phyloP scores from a whole-genome alignment of 192 early-diverging fungal genomes.

The Coemansia sp. region DNA sequence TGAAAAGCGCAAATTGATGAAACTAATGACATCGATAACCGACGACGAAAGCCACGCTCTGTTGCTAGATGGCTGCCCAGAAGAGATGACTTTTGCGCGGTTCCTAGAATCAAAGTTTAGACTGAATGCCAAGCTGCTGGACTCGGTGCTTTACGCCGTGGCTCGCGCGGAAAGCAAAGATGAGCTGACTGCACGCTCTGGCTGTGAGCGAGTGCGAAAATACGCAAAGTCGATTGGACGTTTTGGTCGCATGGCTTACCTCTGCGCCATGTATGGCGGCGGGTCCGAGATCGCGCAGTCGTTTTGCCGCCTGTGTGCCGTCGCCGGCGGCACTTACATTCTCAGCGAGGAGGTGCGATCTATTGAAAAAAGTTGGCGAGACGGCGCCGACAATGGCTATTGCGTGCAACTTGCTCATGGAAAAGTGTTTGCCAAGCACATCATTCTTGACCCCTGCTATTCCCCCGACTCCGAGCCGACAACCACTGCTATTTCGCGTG shows the following conservation, averaged over 20 bases:
- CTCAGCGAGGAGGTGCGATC: slow-evolving; percentile 54
- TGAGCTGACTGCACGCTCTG: slow-evolving; percentile 54
- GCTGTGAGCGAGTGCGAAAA: slow-evolving; percentile 59
- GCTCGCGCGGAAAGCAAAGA: slow-evolving; percentile 40
- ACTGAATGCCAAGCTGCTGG: slow-evolving; percentile 58
- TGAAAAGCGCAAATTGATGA: slow-evolving; percentile 91
- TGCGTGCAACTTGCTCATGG: slow-evolving; percentile 22
- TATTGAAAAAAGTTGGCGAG: slow-evolving; percentile 20
- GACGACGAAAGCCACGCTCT: slow-evolving; percentile 31
- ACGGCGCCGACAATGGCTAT: slow-evolving; percentile 22
- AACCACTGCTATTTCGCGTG: slow-evolving; percentile 35
- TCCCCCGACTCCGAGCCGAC: slow-evolving; percentile 33
- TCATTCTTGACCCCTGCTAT: slow-evolving; percentile 57
- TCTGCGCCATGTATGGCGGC: slow-evolving; percentile 82
- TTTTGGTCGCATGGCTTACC: slow-evolving; percentile 76
- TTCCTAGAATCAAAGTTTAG: slow-evolving; percentile 57
- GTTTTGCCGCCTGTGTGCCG: slow-evolving; percentile 86
- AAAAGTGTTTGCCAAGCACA: slow-evolving; percentile 34
- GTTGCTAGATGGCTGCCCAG: slow-evolving; percentile 13
- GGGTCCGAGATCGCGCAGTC: slow-evolving; percentile 86
- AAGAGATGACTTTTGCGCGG: slow-evolving; percentile 15
- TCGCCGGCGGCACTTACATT: slow-evolving; percentile 88
- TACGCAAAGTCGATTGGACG: slow-evolving; percentile 79
- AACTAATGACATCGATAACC: slow-evolving; percentile 65
- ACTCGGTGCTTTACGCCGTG: slow-evolving; percentile 63